Evolutionary conservation across 2,329 filamentous ascomycete species (phyloP), one percentile per base, ranked within the genome.

Genomic region (Scedosporium boydii): DNA sequence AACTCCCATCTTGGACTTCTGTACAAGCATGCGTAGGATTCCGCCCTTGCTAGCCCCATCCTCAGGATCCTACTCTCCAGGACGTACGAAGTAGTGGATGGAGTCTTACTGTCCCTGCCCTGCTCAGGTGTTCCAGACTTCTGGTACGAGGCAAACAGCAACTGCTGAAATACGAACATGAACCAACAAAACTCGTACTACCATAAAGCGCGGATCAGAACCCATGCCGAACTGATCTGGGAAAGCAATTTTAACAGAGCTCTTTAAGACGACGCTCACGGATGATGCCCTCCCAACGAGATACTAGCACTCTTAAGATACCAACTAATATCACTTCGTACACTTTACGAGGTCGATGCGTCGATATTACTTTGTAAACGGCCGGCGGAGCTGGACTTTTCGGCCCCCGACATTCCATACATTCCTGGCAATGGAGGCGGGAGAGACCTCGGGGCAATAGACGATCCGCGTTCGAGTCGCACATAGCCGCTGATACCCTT

Each of bases 391-490:
- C 44, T 48, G 44, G 44, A 34, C 12, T 18, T 60, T 48, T 48
- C 34, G 58, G 58, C 58, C 41, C 58, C 38, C 41, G 42, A 41
- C 41, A 12, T 12, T 38, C 3, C 2, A 38, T 38, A n/a, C 42
- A 21, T n/a, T 21, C 42, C 23, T 55, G 51, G 21, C 23, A 6
- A 21, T 27, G 10, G 55, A 27, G 34, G 34, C 12, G 34, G 34
- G 34, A 9, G 34, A 38, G 58, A 23, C 58, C 21, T 60, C 58
- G 58, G 58, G 41, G 58, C 42, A 60, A 60, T 29, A 60, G 58
- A 60, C 58, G 58, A 60, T 44, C 58, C 58, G 58, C 58, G 58
- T 60, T 27, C 41, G 21, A 38, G 34, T 38, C 9, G 34, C 34
- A 38, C 34, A 6, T 48, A 48, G 44, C 44, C 44, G 44, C 44